phyloP scores from a whole-genome alignment of 768 basidiomycete species.

The Boletus rex-veris region DNA sequence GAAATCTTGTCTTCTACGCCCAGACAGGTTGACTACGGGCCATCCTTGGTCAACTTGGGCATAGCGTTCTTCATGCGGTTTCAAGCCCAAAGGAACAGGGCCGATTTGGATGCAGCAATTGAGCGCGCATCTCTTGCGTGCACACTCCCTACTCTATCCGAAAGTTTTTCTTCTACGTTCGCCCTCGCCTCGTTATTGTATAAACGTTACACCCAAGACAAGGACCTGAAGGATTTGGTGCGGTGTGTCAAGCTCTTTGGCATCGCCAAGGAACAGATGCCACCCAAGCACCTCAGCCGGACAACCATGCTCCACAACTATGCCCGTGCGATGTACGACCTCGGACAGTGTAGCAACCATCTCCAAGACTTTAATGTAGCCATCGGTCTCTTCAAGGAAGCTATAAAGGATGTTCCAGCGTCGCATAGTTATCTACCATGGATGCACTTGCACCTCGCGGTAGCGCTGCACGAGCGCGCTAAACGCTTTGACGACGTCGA shows the following conservation, averaged over 20 bases:
- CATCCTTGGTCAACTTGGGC: slow-evolving; percentile 9
- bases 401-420: slow-evolving; percentile 4
- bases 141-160: slow-evolving; percentile 4
- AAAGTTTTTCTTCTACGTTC: slow-evolving; percentile 2
- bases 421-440: slow-evolving; percentile 9
- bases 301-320: slow-evolving; percentile 7
- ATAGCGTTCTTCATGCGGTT: slow-evolving; percentile 16
- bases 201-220: slow-evolving; percentile 1
- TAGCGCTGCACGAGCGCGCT: slow-evolving; percentile 2
- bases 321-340: slow-evolving; percentile 7
- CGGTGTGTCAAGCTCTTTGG: slow-evolving; percentile 13
- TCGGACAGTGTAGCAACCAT: slow-evolving; percentile 1
- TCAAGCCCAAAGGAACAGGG: background rate
- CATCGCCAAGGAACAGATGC: slow-evolving; percentile 6
- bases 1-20: slow-evolving; percentile 6
- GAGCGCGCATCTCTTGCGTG: slow-evolving; percentile 5
- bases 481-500: background rate
- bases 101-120: slow-evolving; percentile 19
- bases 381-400: slow-evolving; percentile 5
- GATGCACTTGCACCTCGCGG: background rate
- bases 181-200: slow-evolving; percentile 11
- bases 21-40: slow-evolving; percentile 2
- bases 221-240: slow-evolving; percentile 12
- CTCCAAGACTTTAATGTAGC: slow-evolving; percentile 7
- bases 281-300: slow-evolving; percentile 8